phyloP scores from a whole-genome alignment of 2,329 filamentous ascomycete species.

The Harringtonia aguacate region DNA sequence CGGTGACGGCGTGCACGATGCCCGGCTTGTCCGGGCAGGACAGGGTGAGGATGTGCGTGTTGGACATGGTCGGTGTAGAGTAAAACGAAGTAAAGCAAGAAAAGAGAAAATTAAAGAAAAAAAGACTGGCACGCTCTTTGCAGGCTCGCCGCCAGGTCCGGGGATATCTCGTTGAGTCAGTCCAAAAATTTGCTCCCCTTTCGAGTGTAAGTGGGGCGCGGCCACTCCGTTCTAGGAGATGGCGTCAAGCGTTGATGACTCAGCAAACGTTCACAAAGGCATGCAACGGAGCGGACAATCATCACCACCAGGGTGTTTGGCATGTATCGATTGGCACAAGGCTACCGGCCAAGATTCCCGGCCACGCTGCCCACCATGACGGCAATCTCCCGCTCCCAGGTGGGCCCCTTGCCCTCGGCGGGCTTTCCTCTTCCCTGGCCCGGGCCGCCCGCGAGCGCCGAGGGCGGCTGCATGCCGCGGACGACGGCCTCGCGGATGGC shows the following conservation, averaged over 20 bases:
- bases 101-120: no score
- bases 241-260: background rate
- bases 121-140: no score
- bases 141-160: no score
- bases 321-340: no score
- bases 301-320: no score
- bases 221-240: background rate
- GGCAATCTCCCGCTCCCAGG: slow-evolving; percentile 83
- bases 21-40: slow-evolving; percentile 78
- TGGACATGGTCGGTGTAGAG: slow-evolving; percentile 21
- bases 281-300: background rate
- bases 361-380: slow-evolving; percentile 88
- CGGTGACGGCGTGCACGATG: slow-evolving; percentile 77
- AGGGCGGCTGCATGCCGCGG: slow-evolving; percentile 60
- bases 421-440: slow-evolving; percentile 21
- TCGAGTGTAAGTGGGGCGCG: background rate
- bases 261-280: background rate
- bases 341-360: slow-evolving; percentile 28
- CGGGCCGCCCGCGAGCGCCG: slow-evolving; percentile 26
- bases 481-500: slow-evolving; percentile 76
- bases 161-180: background rate
- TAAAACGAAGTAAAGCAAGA: background rate
- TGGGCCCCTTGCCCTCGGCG: slow-evolving; percentile 18
- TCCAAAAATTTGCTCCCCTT: background rate
- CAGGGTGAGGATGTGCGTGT: slow-evolving; percentile 65